Conservation (phyloP, 2,329 filamentous ascomycete genomes). For the Thielaviopsis punctulata region DNA sequence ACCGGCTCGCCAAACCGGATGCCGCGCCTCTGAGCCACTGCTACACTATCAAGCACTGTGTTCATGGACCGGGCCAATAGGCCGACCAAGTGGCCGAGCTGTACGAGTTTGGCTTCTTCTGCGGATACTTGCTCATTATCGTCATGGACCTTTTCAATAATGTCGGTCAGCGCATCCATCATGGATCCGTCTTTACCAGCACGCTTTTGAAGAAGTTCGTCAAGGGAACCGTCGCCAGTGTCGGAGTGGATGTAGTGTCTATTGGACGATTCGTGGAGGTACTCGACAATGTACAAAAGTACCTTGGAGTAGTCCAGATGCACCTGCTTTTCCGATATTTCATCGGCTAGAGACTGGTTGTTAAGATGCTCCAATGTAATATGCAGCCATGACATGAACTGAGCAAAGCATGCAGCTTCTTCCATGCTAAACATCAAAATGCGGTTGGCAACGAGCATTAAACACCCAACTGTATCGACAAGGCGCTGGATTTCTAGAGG, state of each 20-base stretch:
- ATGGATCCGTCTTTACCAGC: conserved; percentile 15
- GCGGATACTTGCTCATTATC: conserved; percentile 25
- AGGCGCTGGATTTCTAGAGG: conserved; percentile 44
- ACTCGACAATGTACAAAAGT: conserved; percentile 59
- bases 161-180: neutral
- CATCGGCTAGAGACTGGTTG: conserved; percentile 45
- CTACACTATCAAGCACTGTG: conserved; percentile 48
- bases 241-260: conserved; percentile 37
- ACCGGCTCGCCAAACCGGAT: conserved; percentile 46
- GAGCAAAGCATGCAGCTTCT: conserved; percentile 59
- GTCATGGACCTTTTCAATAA: conserved; percentile 24
- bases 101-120: conserved; percentile 30
- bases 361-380: conserved; percentile 66
- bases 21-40: conserved; percentile 50
- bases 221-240: conserved; percentile 6
- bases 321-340: conserved; percentile 61
- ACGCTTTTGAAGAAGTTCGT: conserved; percentile 26
- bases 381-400: conserved; percentile 71
- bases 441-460: conserved; percentile 60
- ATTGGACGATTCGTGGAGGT: conserved; percentile 49
- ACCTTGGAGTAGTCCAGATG: conserved; percentile 57
- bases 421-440: conserved; percentile 54
- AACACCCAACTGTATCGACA: conserved; percentile 53
- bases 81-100: conserved; percentile 45
- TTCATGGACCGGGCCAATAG: conserved; percentile 40